Base-by-base conservation (phyloP, 2,329 filamentous ascomycete genomes). In the Hypoxylon sp. region DNA sequence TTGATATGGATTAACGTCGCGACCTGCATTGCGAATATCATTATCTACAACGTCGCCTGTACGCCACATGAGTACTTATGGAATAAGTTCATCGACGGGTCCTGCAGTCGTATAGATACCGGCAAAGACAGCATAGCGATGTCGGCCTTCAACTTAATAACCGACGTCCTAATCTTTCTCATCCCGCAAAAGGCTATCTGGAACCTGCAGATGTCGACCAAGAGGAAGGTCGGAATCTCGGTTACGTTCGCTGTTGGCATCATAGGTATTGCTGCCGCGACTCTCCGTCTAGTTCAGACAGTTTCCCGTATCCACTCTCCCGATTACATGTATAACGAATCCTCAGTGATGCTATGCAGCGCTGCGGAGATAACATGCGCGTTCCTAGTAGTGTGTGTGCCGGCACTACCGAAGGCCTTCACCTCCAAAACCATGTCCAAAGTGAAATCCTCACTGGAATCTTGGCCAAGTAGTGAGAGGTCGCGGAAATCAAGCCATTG, bases 331-430 rank as follows among this genome's bases (percentile, higher is more conserved):
- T 52, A 42, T 11, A 12, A 52, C 33, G 6, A 18, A 22, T 28
- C 33, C 4, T 16, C n/a, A 14, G 5, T 42, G 33, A 40, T 40
- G n/a, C 20, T 52, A 18, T 40, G 22, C 8, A 22, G 33, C 14
- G 9, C 26, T 9, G 50, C 33, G 1, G 50, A 52, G 33, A 20
- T 7, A 4, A 42, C 50, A 8, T 52, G 50, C n/a, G 50, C n/a
- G 2, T 40, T 52, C n/a, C 11, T 52, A 16, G 33, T 52, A 14
- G n/a, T 52, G 9, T 52, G 50, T 20, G 20, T 52, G 20, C 50
- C 50, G 7, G 33, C 36, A 28, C 22, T 52, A 9, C 50, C 50
- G 20, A 52, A 52, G 22, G 50, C 50, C 16, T 38, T 51, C 32
- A 28, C 14, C 9, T n/a, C 12, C 6, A 24, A 11, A 22, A 40